Conservation (phyloP, 228 moss, liverwort and hornwort genomes). For the Sphagnum fallax region DNA sequence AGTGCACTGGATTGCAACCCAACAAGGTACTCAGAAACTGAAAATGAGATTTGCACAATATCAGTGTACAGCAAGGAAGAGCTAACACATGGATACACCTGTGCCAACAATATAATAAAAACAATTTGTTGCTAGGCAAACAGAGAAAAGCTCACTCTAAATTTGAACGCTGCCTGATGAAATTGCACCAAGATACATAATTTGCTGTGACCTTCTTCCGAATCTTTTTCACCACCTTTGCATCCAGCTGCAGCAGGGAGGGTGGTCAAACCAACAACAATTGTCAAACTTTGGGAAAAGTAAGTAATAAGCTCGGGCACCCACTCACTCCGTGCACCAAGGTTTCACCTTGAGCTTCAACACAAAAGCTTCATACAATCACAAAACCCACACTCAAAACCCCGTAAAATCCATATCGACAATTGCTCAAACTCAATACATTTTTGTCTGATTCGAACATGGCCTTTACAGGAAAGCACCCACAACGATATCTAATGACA, state of each 20-base stretch:
- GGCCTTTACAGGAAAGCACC: background rate
- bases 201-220: conserved; percentile 79
- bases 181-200: conserved; percentile 84
- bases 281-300: too few relatives aligned
- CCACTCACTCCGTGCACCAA: too few relatives aligned
- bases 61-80: background rate
- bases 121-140: background rate
- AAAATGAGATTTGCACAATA: too few relatives aligned
- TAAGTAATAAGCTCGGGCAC: too few relatives aligned
- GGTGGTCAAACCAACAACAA: background rate
- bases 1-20: too few relatives aligned
- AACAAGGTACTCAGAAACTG: too few relatives aligned
- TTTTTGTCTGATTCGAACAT: background rate
- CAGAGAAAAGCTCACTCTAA: conserved; percentile 34
- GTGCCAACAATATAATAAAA: background rate
- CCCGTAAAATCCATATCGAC: too few relatives aligned
- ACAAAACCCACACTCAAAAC: too few relatives aligned
- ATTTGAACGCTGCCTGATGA: conserved; percentile 49
- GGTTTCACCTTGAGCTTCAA: too few relatives aligned
- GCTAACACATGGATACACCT: background rate
- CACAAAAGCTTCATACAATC: too few relatives aligned
- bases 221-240: conserved; percentile 55
- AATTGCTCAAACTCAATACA: too few relatives aligned
- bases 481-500: background rate
- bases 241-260: conserved; percentile 53